Evolutionary conservation across 2,329 filamentous ascomycete genomes (phyloP), one percentile per base, ranked within the genome.

Genomic region (Penicillium sp.): DNA sequence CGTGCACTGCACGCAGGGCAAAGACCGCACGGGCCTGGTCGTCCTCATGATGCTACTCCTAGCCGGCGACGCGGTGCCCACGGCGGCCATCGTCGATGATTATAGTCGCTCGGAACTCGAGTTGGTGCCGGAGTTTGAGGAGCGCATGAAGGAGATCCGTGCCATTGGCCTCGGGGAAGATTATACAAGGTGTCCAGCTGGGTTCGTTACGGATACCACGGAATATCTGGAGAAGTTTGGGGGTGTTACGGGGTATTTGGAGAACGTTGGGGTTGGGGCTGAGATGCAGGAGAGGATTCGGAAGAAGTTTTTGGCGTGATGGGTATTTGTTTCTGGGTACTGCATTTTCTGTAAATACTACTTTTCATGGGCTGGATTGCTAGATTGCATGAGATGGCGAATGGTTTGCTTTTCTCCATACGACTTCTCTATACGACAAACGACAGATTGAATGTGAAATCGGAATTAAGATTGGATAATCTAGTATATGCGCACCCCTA

Each of bases 1-100:
- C 7, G 76, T 94, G 2, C 91, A 96, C 72, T 96, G 92, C 72
- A 94, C 91, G 0, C 91, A 95, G 66, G 92, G 92, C 54, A 96
- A 96, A 70, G 92, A 96, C 67, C 83, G 92, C 2, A 92, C 86
- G 1, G 92, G 92, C 0, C 76, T 96, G 11, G 78, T 90, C 10
- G 78, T 91, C 5, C 77, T 88, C 39, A 76, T 96, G 4, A 72
- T 88, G 0, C 75, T 95, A 18, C 79, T 93, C 65, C 75, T 89
- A 10, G 77, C 89, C 2, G 61, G 60, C 3, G 75, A 73, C 7
- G 72, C 66, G 14, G 69, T 89, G 1, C 83, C 85, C 0, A 54
- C 78, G 1, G 69, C 79, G 0, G 87, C 85, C 2, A 86, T 95
- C 40, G 78, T 84, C 51, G 68, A 86, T 58, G 92, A 96, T 73